These are phyloP conservation scores for Ophiobolus disseminans DNA, from an alignment of 2,329 filamentous ascomycete genomes.

Conservation along the genomic window DNA sequence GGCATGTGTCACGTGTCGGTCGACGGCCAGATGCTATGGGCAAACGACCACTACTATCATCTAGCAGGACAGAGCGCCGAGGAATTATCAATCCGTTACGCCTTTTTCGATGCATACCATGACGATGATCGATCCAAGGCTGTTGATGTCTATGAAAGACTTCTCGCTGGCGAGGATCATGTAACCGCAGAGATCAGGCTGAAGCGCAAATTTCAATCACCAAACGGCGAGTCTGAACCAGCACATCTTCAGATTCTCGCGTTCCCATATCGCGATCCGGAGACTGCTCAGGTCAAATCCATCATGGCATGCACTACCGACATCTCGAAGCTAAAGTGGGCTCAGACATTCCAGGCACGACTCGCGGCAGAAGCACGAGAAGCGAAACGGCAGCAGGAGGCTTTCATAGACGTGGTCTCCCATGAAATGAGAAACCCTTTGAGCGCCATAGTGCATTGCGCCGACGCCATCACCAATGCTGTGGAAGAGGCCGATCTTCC, in stretches of 20 bases:
- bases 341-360: constrained; percentile 48
- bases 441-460: constrained; percentile 54
- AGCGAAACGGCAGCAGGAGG: constrained; percentile 49
- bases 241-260: constrained; percentile 43
- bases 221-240: constrained; percentile 39
- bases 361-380: constrained; percentile 48
- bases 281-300: constrained; percentile 37
- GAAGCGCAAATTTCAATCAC: constrained; percentile 40
- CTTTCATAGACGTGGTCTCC: constrained; percentile 49
- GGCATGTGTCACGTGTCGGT: constrained; percentile 44
- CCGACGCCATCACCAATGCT: constrained; percentile 51
- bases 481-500: constrained; percentile 40
- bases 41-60: constrained; percentile 45
- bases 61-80: constrained; percentile 29
- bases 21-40: constrained; percentile 42
- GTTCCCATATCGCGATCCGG: constrained; percentile 41
- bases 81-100: constrained; percentile 19
- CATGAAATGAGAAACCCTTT: constrained; percentile 58
- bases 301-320: constrained; percentile 51
- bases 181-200: constrained; percentile 36
- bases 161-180: constrained; percentile 34
- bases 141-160: constrained; percentile 31
- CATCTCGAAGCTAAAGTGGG: constrained; percentile 50
- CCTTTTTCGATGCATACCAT: constrained; percentile 36
- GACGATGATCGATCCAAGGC: constrained; percentile 37